phyloP scores from a whole-genome alignment of 2,329 filamentous ascomycete species.

The Stylonectria norvegica region DNA sequence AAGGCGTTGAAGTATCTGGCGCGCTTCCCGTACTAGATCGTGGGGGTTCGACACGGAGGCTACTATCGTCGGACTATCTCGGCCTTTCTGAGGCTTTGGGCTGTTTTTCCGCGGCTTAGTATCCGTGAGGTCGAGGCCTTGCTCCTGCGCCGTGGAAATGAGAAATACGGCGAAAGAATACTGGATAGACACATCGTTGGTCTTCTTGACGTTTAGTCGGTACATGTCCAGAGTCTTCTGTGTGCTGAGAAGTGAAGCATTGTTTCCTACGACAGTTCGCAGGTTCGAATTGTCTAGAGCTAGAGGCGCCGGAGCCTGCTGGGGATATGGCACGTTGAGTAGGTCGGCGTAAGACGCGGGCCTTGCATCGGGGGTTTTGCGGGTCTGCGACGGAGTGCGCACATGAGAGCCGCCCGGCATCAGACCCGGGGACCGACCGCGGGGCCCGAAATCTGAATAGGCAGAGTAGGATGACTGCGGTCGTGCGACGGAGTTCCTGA shows the following conservation, averaged over 20 bases:
- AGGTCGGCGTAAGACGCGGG: conserved; percentile 56
- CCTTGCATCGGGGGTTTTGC: conserved; percentile 54
- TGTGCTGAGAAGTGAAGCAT: conserved; percentile 84
- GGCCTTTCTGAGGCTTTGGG: conserved; percentile 45
- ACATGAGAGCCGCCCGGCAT: conserved; percentile 41
- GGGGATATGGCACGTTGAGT: conserved; percentile 71
- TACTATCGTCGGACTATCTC: conserved; percentile 46
- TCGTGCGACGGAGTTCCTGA: conserved; percentile 58
- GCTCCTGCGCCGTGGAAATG: conserved; percentile 82
- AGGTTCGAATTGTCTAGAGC: conserved; percentile 77
- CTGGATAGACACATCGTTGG: conserved; percentile 82
- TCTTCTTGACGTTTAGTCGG: conserved; percentile 94
- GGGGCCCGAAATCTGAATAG: conserved; percentile 63
- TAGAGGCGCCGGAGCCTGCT: conserved; percentile 66
- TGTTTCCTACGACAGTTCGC: conserved; percentile 75
- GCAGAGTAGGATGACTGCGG: conserved; percentile 75
- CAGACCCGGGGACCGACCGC: conserved; percentile 58
- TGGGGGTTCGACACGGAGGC: conserved; percentile 51
- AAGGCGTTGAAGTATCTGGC: conserved; percentile 81
- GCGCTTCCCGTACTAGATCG: conserved; percentile 80
- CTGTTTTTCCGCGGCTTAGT: conserved; percentile 43
- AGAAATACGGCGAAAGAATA: conserved; percentile 97
- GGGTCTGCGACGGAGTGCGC: conserved; percentile 50
- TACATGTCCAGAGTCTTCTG: conserved; percentile 98
- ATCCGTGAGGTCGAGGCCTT: conserved; percentile 55